A percentile compares a stretch with the other conserved stretches of the same genome.
Conservation (phyloP, 495 filamentous ascomycete genomes). For the Podospora sp. region DNA sequence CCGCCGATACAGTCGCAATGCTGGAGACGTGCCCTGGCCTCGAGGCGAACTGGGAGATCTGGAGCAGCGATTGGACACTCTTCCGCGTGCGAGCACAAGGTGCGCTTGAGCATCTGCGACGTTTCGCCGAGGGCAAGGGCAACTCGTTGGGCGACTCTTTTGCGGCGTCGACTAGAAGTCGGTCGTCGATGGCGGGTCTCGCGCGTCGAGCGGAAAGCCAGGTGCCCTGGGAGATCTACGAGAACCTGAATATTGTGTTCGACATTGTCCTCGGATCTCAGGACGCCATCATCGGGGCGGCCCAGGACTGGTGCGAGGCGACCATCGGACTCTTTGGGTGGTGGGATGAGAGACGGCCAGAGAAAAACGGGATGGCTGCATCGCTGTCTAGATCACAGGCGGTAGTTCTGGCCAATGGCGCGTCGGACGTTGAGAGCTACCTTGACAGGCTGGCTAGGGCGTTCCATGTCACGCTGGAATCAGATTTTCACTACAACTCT, state of each 20-base stretch:
- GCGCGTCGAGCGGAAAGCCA: constrained; percentile 76
- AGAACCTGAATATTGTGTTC: constrained; percentile 74
- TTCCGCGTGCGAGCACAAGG: constrained; percentile 71
- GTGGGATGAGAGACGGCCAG: constrained; percentile 79
- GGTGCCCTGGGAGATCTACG: constrained; percentile 84
- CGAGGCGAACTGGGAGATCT: constrained; percentile 73
- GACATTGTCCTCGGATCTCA: constrained; percentile 71
- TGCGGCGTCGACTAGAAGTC: constrained; percentile 42
- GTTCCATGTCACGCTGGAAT: constrained; percentile 50
- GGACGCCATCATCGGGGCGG: constrained; percentile 65
- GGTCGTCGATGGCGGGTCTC: constrained; percentile 52
- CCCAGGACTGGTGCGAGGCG: constrained; percentile 87
- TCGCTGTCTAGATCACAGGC: constrained; percentile 44
- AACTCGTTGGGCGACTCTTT: constrained; percentile 41
- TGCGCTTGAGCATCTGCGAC: constrained; percentile 66
- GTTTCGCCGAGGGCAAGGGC: constrained; percentile 73
- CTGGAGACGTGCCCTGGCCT: constrained; percentile 72
- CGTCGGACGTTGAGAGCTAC: constrained; percentile 41
- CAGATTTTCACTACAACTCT: constrained; percentile 69
- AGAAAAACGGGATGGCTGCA: constrained; percentile 33
- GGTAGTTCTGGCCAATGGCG: constrained; percentile 37
- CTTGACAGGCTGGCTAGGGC: constrained; percentile 51
- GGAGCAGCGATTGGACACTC: constrained; percentile 71
- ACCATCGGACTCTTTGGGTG: constrained; percentile 77
- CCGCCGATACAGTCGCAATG: constrained; percentile 63